phyloP scores from a whole-genome alignment of 768 basidiomycete species.

The Trametes sanguinea region DNA sequence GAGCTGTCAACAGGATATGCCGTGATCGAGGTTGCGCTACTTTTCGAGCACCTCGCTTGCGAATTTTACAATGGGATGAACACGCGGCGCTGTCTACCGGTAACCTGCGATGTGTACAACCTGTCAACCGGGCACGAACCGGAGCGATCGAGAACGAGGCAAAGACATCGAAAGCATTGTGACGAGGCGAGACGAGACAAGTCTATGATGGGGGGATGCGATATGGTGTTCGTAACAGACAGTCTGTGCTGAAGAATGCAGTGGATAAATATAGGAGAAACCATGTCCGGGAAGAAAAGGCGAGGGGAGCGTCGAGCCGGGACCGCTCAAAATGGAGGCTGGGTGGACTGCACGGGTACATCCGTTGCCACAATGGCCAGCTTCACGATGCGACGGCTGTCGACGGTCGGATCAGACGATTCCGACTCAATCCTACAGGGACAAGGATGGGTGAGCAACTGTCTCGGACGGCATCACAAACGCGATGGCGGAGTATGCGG shows the following conservation, averaged over 20 bases:
- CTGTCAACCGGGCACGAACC: background rate
- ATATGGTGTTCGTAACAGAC: constrained; percentile 1
- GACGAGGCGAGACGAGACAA: background rate
- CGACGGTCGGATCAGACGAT: constrained; percentile 35
- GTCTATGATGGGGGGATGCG: constrained; percentile 5
- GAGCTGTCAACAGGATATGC: too few species aligned
- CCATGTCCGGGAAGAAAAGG: background rate
- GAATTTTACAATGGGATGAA: background rate
- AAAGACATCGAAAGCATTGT: constrained; percentile 1
- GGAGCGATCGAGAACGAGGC: background rate
- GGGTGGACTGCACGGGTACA: constrained; percentile 23
- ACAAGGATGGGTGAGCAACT: background rate
- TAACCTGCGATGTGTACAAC: background rate
- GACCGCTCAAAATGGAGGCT: constrained; percentile 7
- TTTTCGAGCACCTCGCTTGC: background rate
- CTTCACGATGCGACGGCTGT: constrained; percentile 52
- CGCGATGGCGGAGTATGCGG: background rate
- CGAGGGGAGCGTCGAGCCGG: background rate
- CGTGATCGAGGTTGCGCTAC: too few species aligned
- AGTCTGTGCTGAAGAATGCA: constrained; percentile 3
- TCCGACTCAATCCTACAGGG: constrained; percentile 45
- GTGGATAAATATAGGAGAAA: constrained; percentile 1
- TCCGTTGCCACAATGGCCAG: constrained; percentile 54
- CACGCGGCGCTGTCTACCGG: background rate
- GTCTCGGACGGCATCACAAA: background rate